Conservation (phyloP, 2,329 filamentous ascomycete genomes). For the Meredithiella fracta region DNA sequence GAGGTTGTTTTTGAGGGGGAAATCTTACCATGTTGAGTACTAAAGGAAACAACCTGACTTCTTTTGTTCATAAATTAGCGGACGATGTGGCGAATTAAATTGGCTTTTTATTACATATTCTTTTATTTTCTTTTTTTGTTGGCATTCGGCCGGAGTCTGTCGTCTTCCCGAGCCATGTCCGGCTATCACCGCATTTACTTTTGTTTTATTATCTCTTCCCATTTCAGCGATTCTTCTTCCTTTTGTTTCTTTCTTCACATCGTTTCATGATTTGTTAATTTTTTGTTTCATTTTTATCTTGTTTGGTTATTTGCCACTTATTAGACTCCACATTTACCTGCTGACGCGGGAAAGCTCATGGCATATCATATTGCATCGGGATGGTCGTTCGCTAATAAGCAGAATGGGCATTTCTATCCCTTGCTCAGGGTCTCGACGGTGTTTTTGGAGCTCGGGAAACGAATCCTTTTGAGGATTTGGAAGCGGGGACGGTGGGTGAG, state of each 20-base stretch:
- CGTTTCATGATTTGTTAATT: conserved; percentile 3
- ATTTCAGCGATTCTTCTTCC: not conserved
- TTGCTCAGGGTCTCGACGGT: not conserved
- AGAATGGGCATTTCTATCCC: not conserved
- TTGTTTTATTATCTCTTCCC: not conserved
- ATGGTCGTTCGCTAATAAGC: not conserved
- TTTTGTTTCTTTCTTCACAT: not conserved
- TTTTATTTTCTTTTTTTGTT: not conserved
- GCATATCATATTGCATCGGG: not conserved
- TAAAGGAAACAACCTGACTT: not conserved
- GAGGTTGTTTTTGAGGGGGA: not conserved
- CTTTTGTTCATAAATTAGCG: not conserved
- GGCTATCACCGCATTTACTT: not conserved
- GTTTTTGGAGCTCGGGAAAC: not conserved
- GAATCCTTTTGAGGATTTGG: not conserved
- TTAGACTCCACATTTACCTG: not conserved
- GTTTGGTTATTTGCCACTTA: conserved; percentile 2
- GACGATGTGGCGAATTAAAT: too few relatives aligned
- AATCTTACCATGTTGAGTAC: not conserved
- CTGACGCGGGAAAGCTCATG: not conserved
- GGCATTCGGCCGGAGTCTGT: not conserved
- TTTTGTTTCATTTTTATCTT: conserved; percentile 2
- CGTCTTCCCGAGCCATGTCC: not conserved
- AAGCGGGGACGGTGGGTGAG: too few relatives aligned
- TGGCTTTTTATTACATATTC: not conserved